Evolutionary conservation across 331 rosid genomes (phyloP), one percentile per base, ranked within the genome.

Genomic region (Prunus yedoensis): DNA sequence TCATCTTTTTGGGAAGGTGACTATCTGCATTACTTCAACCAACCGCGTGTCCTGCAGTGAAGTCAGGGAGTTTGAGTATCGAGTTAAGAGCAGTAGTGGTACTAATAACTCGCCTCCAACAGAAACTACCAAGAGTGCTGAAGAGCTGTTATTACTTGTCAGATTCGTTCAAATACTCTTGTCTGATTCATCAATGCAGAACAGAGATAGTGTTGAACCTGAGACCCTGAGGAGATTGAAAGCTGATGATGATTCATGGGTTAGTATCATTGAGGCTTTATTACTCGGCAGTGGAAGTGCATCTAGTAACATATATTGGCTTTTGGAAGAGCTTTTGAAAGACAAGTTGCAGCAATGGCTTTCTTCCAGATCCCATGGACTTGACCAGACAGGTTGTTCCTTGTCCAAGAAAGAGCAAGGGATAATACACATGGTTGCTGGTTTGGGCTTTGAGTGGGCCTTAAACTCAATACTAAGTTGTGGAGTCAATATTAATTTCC

Each of bases 401-500:
- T 87, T 95, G 88, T 88, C 98, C 87, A 88, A 87, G 91, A 91
- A 88, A 85, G 98, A 95, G 79, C 97, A 95, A 84, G 94, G 96
- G 70, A 83, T 95, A 66, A 87, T 95, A 78, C 98, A 95, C 90
- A 87, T 86, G 91, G 77, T 86, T 86, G 87, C 99, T 74, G 99
- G 96, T 68, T 80, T 95, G 89, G 99, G 96, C 54, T 92, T 85
- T 68, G 89, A 84, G 77, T 95, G 99, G 99, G 98, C 99, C 73
- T 75, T 95, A 81, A 88, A 69, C 80, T 93, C 93, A 32, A 86
- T 92, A 77, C 96, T 95, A 73, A 81, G 83, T 79, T 83, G 73
- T 71, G 96, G 97, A 23, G 90, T 92, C 76, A 86, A 79, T 86
- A 77, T 95, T 82, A 91, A 95, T 78, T 95, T 95, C 85, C 98